Evolutionary conservation across 2,329 filamentous ascomycete species (phyloP).

Genomic region (Ascochyta viciae-villosae): DNA sequence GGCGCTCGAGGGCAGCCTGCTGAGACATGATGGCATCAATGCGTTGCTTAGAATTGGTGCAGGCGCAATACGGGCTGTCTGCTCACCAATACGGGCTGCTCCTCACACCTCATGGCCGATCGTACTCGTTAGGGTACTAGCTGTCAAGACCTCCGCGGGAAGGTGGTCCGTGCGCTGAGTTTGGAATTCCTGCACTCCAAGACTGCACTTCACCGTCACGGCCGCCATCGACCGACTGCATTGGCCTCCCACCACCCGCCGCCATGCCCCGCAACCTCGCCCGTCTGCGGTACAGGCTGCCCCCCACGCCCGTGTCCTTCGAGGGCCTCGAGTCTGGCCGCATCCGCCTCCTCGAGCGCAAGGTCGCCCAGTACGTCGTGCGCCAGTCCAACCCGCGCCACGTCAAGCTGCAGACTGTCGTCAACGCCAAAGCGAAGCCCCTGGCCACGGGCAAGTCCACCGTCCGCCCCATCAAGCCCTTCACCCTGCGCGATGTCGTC

Average conservation of each 20-base stretch:
- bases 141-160: constrained; percentile 12
- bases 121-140: no score
- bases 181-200: constrained; percentile 11
- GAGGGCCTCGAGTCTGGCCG: constrained; percentile 12
- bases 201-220: constrained; percentile 4
- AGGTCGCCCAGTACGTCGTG: constrained; percentile 31
- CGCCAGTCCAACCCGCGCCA: constrained; percentile 36
- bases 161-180: constrained; percentile 9
- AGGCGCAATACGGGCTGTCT: constrained; percentile 4
- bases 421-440: constrained; percentile 33
- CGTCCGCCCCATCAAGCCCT: constrained; percentile 29
- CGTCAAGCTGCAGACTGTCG: constrained; percentile 32
- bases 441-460: constrained; percentile 25
- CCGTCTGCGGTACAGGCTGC: constrained; percentile 34
- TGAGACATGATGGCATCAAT: constrained; percentile 13
- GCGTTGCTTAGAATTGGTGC: background rate
- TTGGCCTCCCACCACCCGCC: constrained; percentile 18
- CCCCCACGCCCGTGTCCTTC: constrained; percentile 27
- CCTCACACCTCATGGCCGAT: constrained; percentile 25
- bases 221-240: background rate
- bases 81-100: background rate
- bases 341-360: constrained; percentile 19
- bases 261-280: constrained; percentile 43
- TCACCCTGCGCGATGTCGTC: constrained; percentile 52
- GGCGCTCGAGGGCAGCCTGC: constrained; percentile 39